Base-by-base conservation (phyloP, 495 filamentous ascomycete species). In the Letharia lupina region DNA sequence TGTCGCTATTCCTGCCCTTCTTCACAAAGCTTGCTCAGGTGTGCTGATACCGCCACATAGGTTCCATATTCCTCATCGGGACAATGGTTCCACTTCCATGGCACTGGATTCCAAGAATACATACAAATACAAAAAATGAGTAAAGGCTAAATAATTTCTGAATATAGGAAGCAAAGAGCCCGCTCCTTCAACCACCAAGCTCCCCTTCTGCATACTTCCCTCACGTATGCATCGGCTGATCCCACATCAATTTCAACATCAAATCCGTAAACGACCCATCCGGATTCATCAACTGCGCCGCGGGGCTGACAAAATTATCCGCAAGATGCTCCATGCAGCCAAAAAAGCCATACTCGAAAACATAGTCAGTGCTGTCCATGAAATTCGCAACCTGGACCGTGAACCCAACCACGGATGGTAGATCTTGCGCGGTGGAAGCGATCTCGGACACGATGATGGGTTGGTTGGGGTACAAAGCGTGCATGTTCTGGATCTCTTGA, bases 321-420 rank as follows among this genome's bases (percentile, higher is more conserved):
- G 78, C 77, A 35, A 73, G 65, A 31, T 78, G 70, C 39, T 71
- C 66, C 71, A 78, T 78, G 66, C 78, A 80, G 20, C 78, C 79
- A 64, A 80, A 81, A 28, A 79, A 77, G 4, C 74, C 75, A 67
- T 81, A 81, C 65, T 81, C 78, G 59, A 72, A 75, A 9, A 81
- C 63, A 72, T 74, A 80, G 39, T 69, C 69, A 59, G 71, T 73
- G 12, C 70, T 63, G 67, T 81, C 79, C 74, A 78, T 71, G 78
- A 77, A 81, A 61, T 80, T 79, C 62, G 72, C 74, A 41, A 79
- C 60, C 57, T 76, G 58, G 37, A 71, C 73, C n/a, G 79, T 81
- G 67, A 81, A 82, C 3, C 40, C 33, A 18, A 75, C 37, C 28
- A 81, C 79, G 13, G 73, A 68, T 6, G 72, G 65, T 18, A 71